phyloP scores from a whole-genome alignment of 2,329 filamentous ascomycete species.

The Alternaria longipes region DNA sequence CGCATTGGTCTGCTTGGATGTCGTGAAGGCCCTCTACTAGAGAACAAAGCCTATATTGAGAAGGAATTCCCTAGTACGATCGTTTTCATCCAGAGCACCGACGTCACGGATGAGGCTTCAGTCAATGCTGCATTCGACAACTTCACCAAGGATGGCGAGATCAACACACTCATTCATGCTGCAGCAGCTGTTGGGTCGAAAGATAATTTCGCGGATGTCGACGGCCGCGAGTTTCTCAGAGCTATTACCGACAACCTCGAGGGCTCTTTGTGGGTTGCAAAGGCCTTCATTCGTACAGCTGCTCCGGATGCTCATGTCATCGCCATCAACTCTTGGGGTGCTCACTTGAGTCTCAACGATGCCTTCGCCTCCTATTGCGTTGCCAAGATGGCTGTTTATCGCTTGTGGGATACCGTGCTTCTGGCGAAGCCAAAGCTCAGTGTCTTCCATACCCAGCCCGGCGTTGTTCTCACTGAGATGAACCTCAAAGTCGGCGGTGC shows the following conservation, averaged over 20 bases:
- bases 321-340: conserved; percentile 29
- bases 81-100: conserved; percentile 24
- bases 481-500: conserved; percentile 5
- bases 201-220: conserved; percentile 14
- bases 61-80: conserved; percentile 21
- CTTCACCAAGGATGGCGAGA: conserved; percentile 22
- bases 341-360: conserved; percentile 25
- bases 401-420: conserved; percentile 50
- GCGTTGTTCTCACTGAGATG: conserved; percentile 40
- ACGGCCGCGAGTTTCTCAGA: conserved; percentile 18
- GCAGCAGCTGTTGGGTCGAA: conserved; percentile 24
- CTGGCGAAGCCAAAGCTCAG: conserved; percentile 50
- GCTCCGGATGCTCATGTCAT: conserved; percentile 26
- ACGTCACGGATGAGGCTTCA: conserved; percentile 27
- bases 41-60: conserved; percentile 46
- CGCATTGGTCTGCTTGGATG: conserved; percentile 58
- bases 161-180: conserved; percentile 37
- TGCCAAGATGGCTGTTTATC: conserved; percentile 49
- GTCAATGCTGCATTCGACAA: conserved; percentile 30
- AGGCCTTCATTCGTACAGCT: conserved; percentile 31
- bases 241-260: conserved; percentile 26
- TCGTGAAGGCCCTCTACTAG: conserved; percentile 43
- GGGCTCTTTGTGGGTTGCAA: conserved; percentile 27
- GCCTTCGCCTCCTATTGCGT: conserved; percentile 42
- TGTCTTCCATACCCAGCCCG: conserved; percentile 56